Evolutionary conservation across 768 basidiomycete species (phyloP), one percentile per base, ranked within the genome.

Genomic region (Auricularia cornea): DNA sequence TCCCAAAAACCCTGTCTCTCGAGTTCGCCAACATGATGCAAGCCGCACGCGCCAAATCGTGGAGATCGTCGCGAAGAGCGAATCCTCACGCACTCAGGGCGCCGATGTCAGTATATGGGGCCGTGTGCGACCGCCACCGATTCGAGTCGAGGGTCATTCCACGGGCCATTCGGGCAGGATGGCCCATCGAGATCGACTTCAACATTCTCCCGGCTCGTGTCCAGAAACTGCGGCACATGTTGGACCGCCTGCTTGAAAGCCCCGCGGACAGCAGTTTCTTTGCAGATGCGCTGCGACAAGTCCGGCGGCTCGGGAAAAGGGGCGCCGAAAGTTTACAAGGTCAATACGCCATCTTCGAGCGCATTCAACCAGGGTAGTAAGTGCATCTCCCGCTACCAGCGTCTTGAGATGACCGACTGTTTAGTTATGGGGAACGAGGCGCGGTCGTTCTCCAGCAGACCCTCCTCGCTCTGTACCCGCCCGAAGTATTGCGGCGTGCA

Each of bases 281-380:
- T 89, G 75, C 69, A 48, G 87, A 90, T 32, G 73, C 87, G 8
- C 78, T 84, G 72, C 77, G 78, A 59, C 86, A 86, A 63, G 77
- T 92, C 56, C 83, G 82, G 71, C 73, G 76, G 66, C 84, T 85
- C 63, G 92, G 91, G 0, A 80, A 83, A 30, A 83, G 85, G 59
- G 83, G 83, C 14, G 84, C 84, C 18, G 80, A 81, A 1, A 87
- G 90, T 48, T 82, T 90, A 60, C 81, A 80, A 52, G 89, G 84
- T 1, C 92, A 94, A 68, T 92, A 88, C 68, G 80, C 83, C n/a
- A 90, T 77, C 67, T 95, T 95, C 68, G 84, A 91, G 67, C 88
- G 86, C 75, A 84, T 85, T 3, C 89, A 92, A 68, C 92, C 93
- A 30, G 93, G 94, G 75, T 96, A 94, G 93, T 96, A 70, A 76